Evolutionary conservation across 2,329 filamentous ascomycete species (phyloP), one percentile per base, ranked within the genome.

Genomic region (Paracamarosporium sp.): DNA sequence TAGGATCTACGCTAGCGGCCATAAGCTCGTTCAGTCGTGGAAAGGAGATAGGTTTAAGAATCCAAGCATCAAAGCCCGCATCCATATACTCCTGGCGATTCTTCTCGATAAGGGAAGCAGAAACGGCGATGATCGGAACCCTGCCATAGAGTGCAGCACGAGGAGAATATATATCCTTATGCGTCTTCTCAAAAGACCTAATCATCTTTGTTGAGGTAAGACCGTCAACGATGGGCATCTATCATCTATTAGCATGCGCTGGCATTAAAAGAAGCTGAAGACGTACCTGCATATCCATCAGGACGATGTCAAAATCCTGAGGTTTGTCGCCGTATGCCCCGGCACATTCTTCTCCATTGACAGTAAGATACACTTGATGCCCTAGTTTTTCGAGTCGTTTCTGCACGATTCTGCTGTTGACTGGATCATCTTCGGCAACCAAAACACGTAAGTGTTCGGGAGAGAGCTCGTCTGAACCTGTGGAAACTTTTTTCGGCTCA

Each of bases 161-260:
- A 0, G 77, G 66, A 1, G 90, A 93, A 27, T 90, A 81, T 0
- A 79, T 78, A 67, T 84, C 77, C 50, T 67, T 70, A 74, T 79
- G 79, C 0, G 79, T 78, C 55, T 85, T 84, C 71, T 96, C 92
- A 52, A 84, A 88, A 0, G 86, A 87, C 25, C 93, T 84, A 60
- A 96, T 96, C 84, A 92, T 90, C 75, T 92, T 93, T 0, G 92
- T 90, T 15, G 92, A 92, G 3, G 85, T 87, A 25, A 93, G 83
- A 13, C 93, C 93, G 70, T 96, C 92, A 4, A 96, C 90, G 30
- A 96, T 95, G 17, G 93, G 92, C 93, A 97, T 96, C 92, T 96
- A 27, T 25, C 15, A 1, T 30, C 0, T 13, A 44, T 68, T 50
- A 69, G 52, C 35, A 55, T 8, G 17, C 8, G 17, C 25, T 1